Conservation (phyloP, 345 rosid species). For the Clarkia xantiana region DNA sequence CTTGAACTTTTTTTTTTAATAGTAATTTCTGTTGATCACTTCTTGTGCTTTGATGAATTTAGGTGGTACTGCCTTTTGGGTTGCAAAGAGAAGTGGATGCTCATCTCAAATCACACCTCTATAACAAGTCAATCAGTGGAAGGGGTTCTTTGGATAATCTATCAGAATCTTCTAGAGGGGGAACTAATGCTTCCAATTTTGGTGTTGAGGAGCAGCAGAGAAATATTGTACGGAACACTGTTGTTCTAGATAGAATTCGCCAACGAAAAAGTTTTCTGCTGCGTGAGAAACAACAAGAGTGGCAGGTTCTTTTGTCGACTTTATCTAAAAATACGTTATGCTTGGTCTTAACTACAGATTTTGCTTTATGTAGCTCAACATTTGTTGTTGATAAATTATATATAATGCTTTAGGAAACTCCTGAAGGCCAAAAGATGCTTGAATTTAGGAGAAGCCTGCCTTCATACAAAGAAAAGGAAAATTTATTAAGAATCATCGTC, state of each 20-base stretch:
- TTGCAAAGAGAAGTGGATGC: conserved; percentile 64
- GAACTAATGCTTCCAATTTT: conserved; percentile 14
- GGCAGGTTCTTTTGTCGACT: conserved; percentile 47
- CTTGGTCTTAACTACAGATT: not conserved
- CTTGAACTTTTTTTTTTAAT: not conserved
- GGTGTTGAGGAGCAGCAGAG: conserved; percentile 27
- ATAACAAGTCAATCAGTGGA: conserved; percentile 29
- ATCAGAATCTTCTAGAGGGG: conserved; percentile 19
- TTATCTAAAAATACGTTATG: not conserved
- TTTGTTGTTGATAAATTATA: not conserved
- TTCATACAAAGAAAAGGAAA: conserved; percentile 69
- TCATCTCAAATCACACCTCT: conserved; percentile 47
- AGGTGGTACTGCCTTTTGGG: conserved; percentile 74
- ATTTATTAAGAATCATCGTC: conserved; percentile 44
- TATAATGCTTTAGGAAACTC: conserved; percentile 42
- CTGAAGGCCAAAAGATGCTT: conserved; percentile 79
- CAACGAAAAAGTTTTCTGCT: conserved; percentile 56
- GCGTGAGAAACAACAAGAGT: conserved; percentile 54
- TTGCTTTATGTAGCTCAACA: not conserved
- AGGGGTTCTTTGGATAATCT: conserved; percentile 13
- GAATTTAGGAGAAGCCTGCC: conserved; percentile 87
- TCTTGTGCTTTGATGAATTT: conserved; percentile 2
- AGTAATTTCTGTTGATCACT: too few relatives aligned
- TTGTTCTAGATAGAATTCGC: conserved; percentile 49
- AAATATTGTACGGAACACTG: conserved; percentile 24